A percentile compares a stretch with the other conserved stretches of the same genome.
phyloP scores from a whole-genome alignment of 1,284 basidiomycete genomes.

The Sporisorium sorghi region DNA sequence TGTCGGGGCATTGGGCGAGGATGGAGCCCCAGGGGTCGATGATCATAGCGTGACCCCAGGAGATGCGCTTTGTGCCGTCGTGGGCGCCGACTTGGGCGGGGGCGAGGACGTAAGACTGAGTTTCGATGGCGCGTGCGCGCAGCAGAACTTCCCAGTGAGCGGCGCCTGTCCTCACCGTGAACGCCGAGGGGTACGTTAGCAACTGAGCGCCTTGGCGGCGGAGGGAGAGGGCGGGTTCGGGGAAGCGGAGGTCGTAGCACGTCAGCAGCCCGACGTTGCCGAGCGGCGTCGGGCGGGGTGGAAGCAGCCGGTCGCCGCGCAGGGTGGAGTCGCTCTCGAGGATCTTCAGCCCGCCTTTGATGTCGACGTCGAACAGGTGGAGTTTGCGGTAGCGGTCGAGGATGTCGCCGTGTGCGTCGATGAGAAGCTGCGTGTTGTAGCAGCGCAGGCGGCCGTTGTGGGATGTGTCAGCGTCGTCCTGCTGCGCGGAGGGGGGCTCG shows the following conservation, averaged over 20 bases:
- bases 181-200: conserved; percentile 73
- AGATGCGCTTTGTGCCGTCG: conserved; percentile 57
- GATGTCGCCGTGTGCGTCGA: conserved; percentile 70
- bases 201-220: conserved; percentile 71
- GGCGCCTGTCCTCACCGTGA: conserved; percentile 71
- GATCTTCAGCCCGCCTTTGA: conserved; percentile 67
- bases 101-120: conserved; percentile 70
- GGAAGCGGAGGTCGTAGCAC: conserved; percentile 74
- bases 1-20: conserved; percentile 65
- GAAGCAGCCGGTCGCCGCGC: conserved; percentile 67
- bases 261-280: conserved; percentile 71
- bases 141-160: conserved; percentile 68
- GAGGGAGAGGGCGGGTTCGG: conserved; percentile 71
- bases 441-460: conserved; percentile 65
- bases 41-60: conserved; percentile 69
- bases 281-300: conserved; percentile 66
- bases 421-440: conserved; percentile 72
- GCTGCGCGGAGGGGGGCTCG: conserved; percentile 67
- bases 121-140: conserved; percentile 70
- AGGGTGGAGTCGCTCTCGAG: conserved; percentile 69
- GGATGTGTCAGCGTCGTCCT: conserved; percentile 42
- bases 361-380: conserved; percentile 73
- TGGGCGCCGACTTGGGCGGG: conserved; percentile 69
- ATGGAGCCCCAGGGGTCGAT: conserved; percentile 67
- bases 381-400: conserved; percentile 71